Evolutionary conservation across 2,329 filamentous ascomycete genomes (phyloP).

Genomic region (Epichloe gansuensis): DNA sequence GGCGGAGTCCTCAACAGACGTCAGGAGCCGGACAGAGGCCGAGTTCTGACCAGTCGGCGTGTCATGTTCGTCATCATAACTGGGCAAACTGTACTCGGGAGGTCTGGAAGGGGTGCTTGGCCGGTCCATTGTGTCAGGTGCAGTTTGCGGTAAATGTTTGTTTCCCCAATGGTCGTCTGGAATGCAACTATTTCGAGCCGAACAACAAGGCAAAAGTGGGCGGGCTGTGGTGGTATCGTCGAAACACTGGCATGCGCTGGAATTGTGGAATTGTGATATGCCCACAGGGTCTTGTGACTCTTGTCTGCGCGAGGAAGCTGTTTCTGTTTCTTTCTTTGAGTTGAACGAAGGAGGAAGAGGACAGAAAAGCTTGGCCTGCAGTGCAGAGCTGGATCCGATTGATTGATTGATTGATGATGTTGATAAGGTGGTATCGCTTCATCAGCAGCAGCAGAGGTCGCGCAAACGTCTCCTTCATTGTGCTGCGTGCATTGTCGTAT

Average conservation of each 20-base stretch:
- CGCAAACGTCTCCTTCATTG: too few relatives aligned
- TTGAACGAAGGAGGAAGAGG: not conserved
- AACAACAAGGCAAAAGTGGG: not conserved
- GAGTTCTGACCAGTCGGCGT: conserved; percentile 34
- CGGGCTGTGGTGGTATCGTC: not conserved
- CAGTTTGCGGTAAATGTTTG: not conserved
- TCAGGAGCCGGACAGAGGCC: conserved; percentile 47
- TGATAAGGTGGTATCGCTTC: not conserved
- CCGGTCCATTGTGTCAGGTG: conserved; percentile 29
- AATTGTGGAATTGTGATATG: not conserved
- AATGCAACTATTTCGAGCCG: conserved; percentile 12
- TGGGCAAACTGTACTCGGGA: conserved; percentile 44
- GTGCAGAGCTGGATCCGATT: not conserved
- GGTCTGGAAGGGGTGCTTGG: conserved; percentile 38
- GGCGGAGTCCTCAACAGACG: conserved; percentile 45
- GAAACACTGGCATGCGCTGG: not conserved
- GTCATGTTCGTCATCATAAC: conserved; percentile 43
- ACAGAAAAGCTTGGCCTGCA: not conserved
- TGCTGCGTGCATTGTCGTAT: too few relatives aligned
- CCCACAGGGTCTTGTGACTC: not conserved
- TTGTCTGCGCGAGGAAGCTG: not conserved
- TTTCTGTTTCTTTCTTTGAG: not conserved
- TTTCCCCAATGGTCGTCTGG: conserved; percentile 8
- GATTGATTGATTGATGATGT: not conserved
- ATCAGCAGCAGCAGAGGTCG: too few relatives aligned